Percentiles rank a stretch among this genome's conserved stretches.
Conservation (phyloP, 768 basidiomycete genomes). For the Dentipellis fragilis region DNA sequence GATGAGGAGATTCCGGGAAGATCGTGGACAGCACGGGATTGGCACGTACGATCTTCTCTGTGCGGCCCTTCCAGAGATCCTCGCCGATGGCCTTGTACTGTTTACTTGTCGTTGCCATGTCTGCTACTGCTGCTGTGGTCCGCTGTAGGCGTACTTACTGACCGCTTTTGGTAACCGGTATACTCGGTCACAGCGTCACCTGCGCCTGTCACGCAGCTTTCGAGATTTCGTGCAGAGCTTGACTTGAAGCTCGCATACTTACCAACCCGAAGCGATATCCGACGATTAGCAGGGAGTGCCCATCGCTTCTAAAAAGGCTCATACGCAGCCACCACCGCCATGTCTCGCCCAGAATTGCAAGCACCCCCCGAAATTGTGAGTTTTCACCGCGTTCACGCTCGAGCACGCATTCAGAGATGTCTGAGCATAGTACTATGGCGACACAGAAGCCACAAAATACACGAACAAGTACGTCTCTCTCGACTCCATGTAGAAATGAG, state of each 20-base stretch:
- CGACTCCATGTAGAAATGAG: not conserved
- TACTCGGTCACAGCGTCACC: not conserved
- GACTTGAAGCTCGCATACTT: too few species aligned
- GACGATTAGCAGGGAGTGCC: too few species aligned
- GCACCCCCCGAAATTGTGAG: conserved; percentile 70
- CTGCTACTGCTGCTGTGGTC: not conserved
- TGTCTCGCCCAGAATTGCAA: conserved; percentile 54
- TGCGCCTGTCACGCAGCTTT: not conserved
- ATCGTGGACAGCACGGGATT: not conserved
- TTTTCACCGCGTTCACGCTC: conserved; percentile 1
- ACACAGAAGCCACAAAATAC: conserved; percentile 91
- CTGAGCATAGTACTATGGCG: conserved; percentile 81
- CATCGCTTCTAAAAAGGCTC: too few species aligned
- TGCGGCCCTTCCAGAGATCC: conserved; percentile 89
- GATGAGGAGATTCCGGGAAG: not conserved
- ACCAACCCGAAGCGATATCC: too few species aligned
- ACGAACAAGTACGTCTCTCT: conserved; percentile 64
- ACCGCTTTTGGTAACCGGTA: not conserved
- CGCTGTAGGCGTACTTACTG: not conserved
- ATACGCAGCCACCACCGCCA: conserved; percentile 14
- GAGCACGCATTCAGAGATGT: not conserved
- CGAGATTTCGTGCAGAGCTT: too few species aligned
- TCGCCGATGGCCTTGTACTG: conserved; percentile 87
- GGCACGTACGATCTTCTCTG: conserved; percentile 84
- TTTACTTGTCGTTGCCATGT: conserved; percentile 67